Percentiles rank a stretch among this genome's conserved stretches.
These are phyloP conservation scores for Taiozyma sp. DNA, from an alignment of 1,139 yeast genomes.

Conservation along the genomic window DNA sequence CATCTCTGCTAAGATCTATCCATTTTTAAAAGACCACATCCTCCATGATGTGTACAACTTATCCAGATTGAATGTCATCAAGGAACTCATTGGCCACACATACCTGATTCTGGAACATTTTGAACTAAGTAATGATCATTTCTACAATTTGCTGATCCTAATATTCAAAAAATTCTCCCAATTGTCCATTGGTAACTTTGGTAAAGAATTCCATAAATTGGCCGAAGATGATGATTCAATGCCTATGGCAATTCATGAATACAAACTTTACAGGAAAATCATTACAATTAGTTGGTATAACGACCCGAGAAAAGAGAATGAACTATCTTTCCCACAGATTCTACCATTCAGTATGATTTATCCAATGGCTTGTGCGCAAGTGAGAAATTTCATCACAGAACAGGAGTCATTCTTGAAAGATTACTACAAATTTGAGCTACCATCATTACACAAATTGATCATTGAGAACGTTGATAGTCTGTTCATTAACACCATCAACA, in stretches of 20 bases:
- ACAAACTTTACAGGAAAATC: constrained; percentile 57
- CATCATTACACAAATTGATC: constrained; percentile 42
- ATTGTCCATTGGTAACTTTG: constrained; percentile 52
- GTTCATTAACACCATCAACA: constrained; percentile 65
- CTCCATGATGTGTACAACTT: constrained; percentile 22
- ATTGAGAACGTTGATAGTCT: constrained; percentile 65
- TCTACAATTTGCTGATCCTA: constrained; percentile 59
- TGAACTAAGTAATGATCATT: constrained; percentile 53
- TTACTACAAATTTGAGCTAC: constrained; percentile 52
- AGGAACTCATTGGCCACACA: constrained; percentile 66
- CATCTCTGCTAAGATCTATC: constrained; percentile 53
- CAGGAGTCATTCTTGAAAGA: constrained; percentile 60
- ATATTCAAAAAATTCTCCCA: constrained; percentile 61
- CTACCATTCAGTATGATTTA: constrained; percentile 89
- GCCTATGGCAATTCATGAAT: constrained; percentile 71
- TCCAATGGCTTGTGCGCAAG: constrained; percentile 77
- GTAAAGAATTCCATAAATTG: constrained; percentile 53
- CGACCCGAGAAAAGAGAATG: constrained; percentile 30
- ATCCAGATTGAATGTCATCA: constrained; percentile 39
- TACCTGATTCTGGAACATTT: constrained; percentile 75
- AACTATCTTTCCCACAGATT: constrained; percentile 57
- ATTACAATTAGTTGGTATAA: constrained; percentile 65
- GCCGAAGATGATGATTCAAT: constrained; percentile 82
- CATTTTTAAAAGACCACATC: constrained; percentile 39
- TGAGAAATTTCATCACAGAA: constrained; percentile 61